Evolutionary conservation across 176 grass and related monocot genomes (phyloP), one percentile per base, ranked within the genome.

Genomic region (Elaeis guineensis): DNA sequence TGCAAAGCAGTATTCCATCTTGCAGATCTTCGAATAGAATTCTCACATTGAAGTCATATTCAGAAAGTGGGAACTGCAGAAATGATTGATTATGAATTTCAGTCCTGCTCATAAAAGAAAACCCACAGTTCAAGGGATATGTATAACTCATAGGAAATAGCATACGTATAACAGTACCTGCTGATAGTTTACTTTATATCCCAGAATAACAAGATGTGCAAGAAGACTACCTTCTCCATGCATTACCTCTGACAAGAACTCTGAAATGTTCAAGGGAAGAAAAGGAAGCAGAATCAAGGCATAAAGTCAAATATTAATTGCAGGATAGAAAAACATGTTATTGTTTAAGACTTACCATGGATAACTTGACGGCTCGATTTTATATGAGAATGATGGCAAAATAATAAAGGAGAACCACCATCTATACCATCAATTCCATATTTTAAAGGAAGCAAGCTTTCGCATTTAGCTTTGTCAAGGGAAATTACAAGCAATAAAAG

Each of bases 171-270:
- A 35, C 1, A 60, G 64, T 89, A 89, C 85, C 85, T 89, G 85
- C 61, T 74, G 56, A 62, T 84, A 79, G 55, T 72, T 84, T 53
- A 89, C 51, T 66, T 77, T 83, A 50, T 66, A 89, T 50, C 80
- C 73, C 69, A 84, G 52, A 57, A 21, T 84, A 35, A 23, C 58
- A 24, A 89, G 77, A 73, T 89, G 85, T 52, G 48, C 69, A 54
- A 89, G 52, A 56, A 89, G 80, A 61, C 83, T 81, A 73, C 85
- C 85, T 84, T 89, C 85, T 72, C 85, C 85, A 64, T 84, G 73
- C 80, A 89, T 89, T 59, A 56, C 52, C 56, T 84, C 77, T 32
- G 72, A 74, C 70, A 89, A 77, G 65, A 73, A 80, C 49, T 89
- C 85, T 89, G 57, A 4, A 76, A 52, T 75, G 54, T 69, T 28